Evolutionary conservation across 345 rosid genomes (phyloP).

Genomic region (Populus pruinosa): DNA sequence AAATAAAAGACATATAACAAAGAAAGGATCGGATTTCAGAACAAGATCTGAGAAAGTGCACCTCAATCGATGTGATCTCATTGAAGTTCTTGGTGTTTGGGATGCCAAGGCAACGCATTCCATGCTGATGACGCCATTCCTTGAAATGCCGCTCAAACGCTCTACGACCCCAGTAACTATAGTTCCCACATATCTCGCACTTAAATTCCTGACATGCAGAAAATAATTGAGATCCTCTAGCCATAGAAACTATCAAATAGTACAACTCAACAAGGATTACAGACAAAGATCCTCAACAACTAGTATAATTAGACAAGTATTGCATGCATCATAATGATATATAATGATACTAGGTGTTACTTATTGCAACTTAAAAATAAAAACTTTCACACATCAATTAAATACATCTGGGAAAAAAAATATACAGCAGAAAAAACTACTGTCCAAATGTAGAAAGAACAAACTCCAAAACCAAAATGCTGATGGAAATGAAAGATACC

Average conservation of each 20-base stretch:
- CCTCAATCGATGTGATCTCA: constrained; percentile 90
- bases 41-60: constrained; percentile 9
- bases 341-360: neutral
- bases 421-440: neutral
- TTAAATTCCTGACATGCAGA: constrained; percentile 63
- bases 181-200: constrained; percentile 94
- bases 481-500: neutral
- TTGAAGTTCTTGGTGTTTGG: constrained; percentile 99
- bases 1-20: neutral
- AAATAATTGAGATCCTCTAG: neutral
- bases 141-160: constrained; percentile 97
- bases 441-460: neutral
- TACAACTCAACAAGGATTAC: neutral
- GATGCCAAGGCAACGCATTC: constrained; percentile 98
- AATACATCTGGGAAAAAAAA: neutral
- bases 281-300: neutral
- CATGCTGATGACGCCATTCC: constrained; percentile 99
- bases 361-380: neutral
- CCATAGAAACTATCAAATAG: neutral
- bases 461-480: neutral
- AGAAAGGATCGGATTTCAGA: neutral
- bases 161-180: constrained; percentile 96
- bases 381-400: neutral
- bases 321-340: neutral
- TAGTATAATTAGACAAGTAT: neutral